These are phyloP conservation scores for Anisodus tanguticus DNA, from an alignment of 257 asterid species.

Conservation along the genomic window DNA sequence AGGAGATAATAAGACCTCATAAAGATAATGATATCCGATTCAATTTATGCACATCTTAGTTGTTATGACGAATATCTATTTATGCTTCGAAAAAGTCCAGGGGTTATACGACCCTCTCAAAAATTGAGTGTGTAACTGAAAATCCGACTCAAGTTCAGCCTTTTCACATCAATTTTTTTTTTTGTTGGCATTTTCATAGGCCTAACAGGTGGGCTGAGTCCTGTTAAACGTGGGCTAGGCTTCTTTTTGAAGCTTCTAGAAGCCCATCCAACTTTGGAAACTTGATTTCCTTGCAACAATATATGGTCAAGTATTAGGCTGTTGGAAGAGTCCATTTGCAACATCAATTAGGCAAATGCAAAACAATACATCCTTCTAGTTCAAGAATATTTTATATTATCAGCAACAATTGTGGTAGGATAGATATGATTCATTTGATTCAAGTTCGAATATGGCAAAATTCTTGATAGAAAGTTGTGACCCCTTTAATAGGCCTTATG, in stretches of 20 bases:
- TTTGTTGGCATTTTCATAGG: background rate
- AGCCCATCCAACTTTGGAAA: background rate
- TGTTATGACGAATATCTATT: no score
- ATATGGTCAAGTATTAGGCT: no score
- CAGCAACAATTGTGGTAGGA: no score
- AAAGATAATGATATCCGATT: background rate
- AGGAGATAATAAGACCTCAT: background rate
- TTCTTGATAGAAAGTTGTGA: no score
- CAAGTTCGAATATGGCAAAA: no score
- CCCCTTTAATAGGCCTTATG: no score
- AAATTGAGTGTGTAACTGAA: background rate
- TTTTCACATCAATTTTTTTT: background rate
- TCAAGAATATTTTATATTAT: no score
- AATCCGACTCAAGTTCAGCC: background rate
- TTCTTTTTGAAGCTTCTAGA: background rate
- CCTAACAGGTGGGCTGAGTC: background rate
- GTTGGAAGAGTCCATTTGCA: no score
- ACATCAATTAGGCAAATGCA: no score
- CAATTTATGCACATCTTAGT: background rate
- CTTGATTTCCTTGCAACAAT: no score
- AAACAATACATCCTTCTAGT: no score
- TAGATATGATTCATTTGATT: no score
- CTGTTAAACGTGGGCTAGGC: background rate
- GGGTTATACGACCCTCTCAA: background rate
- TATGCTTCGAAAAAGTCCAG: background rate